These are phyloP conservation scores for Apostasia shenzhenica DNA, from an alignment of 106 monocot species.

Conservation along the genomic window DNA sequence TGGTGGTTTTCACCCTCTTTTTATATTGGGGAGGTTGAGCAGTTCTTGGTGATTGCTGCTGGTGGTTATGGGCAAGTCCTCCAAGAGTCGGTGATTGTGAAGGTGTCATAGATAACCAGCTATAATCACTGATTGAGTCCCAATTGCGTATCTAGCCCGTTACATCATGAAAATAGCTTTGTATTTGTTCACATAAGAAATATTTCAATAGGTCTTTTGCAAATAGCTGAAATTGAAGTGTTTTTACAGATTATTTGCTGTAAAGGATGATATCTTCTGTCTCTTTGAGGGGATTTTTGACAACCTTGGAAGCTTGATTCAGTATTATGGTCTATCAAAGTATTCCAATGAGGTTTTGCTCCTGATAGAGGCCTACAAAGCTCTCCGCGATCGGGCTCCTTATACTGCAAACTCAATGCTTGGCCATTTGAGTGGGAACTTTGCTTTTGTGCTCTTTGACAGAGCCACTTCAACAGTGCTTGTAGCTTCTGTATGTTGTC, in stretches of 20 bases:
- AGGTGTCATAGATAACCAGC: neutral
- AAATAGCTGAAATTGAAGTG: neutral
- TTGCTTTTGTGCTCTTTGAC: slow-evolving; percentile 87
- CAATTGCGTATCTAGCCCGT: neutral
- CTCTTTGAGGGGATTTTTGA: slow-evolving; percentile 72
- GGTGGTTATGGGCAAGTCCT: no score
- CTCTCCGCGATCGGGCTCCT: slow-evolving; percentile 85
- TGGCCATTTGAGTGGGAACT: slow-evolving; percentile 62
- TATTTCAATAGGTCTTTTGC: neutral
- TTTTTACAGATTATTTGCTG: slow-evolving; percentile 61
- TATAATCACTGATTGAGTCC: neutral
- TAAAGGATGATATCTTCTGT: slow-evolving; percentile 92
- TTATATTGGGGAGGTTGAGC: no score
- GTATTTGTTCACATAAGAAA: neutral
- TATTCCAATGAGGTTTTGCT: slow-evolving; percentile 63
- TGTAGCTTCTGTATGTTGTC: slow-evolving; percentile 66
- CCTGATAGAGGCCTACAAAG: slow-evolving; percentile 92
- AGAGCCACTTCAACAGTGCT: slow-evolving; percentile 58
- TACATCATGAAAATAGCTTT: neutral
- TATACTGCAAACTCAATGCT: slow-evolving; percentile 85
- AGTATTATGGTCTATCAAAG: slow-evolving; percentile 84
- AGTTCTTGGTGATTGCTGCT: no score
- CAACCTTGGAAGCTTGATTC: slow-evolving; percentile 64
- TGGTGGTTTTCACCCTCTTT: no score
- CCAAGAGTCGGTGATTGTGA: neutral